Evolutionary conservation across 2,329 filamentous ascomycete species (phyloP), one percentile per base, ranked within the genome.

Genomic region (Aureobasidium melanogenum): DNA sequence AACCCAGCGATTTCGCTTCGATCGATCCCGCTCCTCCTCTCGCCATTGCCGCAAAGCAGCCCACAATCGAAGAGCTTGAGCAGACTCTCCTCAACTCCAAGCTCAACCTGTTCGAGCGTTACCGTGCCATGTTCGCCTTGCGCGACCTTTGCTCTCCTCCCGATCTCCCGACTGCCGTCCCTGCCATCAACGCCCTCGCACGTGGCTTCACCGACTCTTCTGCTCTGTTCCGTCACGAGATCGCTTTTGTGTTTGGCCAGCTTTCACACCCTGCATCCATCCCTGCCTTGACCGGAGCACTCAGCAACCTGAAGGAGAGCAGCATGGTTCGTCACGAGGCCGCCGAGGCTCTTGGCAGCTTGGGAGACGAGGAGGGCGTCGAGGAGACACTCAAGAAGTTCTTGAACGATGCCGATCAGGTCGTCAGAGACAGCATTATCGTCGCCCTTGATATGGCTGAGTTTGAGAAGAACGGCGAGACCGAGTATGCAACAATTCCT

Each of bases 311-410:
- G 52, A 80, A 89, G 60, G 94, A 99, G 77, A 88, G 85, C 26
- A 91, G 92, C 70, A 99, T 99, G 94, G 94, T 99, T 61, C 87
- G 94, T 61, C 94, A 99, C 71, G 94, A 99, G 77, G 95, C 94
- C 52, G 94, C 95, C 1, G 94, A 99, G 77, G 94, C 94, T 26
- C 84, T 99, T 28, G 94, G 94, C 28, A 96, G 92, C 70, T 81
- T 99, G 34, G 95, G 94, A 26, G 91, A 96, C 24, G 92, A 97
- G 74, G 88, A 91, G 51, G 93, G 93, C 22, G 94, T 99, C 14
- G 92, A 97, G 72, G 89, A 91, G 61, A 88, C 85, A 4, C 73
- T 99, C 70, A 90, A 84, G 75, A 82, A 80, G 65, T 97, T 97
- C 76, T 76, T 97, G 66, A 79, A 96, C 65, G 95, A 99, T 73